These are phyloP conservation scores for Cryoendolithus antarcticus DNA, from an alignment of 2,329 filamentous ascomycete genomes.

Conservation along the genomic window DNA sequence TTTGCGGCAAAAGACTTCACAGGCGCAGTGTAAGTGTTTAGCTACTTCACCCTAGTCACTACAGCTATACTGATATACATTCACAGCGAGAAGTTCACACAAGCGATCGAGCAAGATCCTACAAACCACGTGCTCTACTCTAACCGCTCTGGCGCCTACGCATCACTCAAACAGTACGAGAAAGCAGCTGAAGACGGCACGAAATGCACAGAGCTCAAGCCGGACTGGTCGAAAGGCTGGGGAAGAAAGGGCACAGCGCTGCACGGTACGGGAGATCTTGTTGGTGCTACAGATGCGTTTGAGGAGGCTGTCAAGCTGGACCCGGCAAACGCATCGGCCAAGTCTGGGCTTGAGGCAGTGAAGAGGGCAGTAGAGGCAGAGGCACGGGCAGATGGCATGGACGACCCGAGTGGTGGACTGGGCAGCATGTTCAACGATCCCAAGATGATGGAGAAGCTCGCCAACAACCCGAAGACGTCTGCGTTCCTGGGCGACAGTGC, in stretches of 20 bases:
- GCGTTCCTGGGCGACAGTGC: constrained; percentile 63
- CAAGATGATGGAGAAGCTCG: constrained; percentile 77
- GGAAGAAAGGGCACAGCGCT: constrained; percentile 82
- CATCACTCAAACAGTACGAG: constrained; percentile 80
- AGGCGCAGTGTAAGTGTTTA: constrained; percentile 69
- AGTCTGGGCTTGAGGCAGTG: constrained; percentile 73
- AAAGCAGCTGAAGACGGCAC: constrained; percentile 78
- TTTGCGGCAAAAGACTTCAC: constrained; percentile 96
- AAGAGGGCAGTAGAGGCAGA: constrained; percentile 79
- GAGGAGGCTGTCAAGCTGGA: constrained; percentile 91
- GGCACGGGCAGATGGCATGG: constrained; percentile 48
- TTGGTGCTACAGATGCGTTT: constrained; percentile 79
- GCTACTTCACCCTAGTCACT: not conserved
- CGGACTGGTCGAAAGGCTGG: constrained; percentile 97
- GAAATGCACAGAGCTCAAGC: constrained; percentile 89
- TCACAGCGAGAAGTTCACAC: constrained; percentile 75
- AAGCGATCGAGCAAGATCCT: constrained; percentile 81
- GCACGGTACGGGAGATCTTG: constrained; percentile 75
- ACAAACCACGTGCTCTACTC: constrained; percentile 95
- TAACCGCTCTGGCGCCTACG: constrained; percentile 79
- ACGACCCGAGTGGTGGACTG: constrained; percentile 63
- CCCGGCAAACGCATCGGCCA: constrained; percentile 80
- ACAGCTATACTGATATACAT: constrained; percentile 3
- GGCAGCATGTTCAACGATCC: constrained; percentile 92
- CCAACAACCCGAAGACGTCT: constrained; percentile 86